phyloP scores from a whole-genome alignment of 371 early-diverging fungal genomes.

The Mucor mucedo region DNA sequence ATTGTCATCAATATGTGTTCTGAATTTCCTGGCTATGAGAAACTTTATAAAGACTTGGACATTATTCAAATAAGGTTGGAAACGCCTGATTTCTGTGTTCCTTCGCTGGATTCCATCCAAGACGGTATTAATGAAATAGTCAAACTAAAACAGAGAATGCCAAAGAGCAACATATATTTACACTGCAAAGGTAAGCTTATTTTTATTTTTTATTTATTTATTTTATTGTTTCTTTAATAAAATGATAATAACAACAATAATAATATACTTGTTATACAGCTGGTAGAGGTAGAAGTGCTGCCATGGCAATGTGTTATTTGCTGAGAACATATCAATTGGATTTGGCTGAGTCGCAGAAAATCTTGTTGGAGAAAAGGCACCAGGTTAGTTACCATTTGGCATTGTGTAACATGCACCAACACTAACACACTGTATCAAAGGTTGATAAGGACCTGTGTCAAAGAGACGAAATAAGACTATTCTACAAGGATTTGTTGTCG shows the following conservation, averaged over 20 bases:
- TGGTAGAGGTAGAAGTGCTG: slow-evolving; percentile 54
- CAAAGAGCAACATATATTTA: slow-evolving; percentile 34
- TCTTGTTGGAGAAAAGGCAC: slow-evolving; percentile 36
- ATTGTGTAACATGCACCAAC: no score
- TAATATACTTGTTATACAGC: slow-evolving; percentile 22
- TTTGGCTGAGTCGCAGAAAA: slow-evolving; percentile 33
- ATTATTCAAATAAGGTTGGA: slow-evolving; percentile 44
- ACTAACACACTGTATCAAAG: slow-evolving; percentile 12
- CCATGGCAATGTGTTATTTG: slow-evolving; percentile 48
- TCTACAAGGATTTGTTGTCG: slow-evolving; percentile 40
- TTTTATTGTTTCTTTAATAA: no score
- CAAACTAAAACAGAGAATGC: slow-evolving; percentile 16
- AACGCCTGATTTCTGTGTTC: slow-evolving; percentile 49
- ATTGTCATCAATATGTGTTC: slow-evolving; percentile 48
- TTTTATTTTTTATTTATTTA: background rate
- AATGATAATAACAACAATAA: background rate
- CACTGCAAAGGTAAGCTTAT: slow-evolving; percentile 49
- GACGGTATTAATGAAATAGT: slow-evolving; percentile 32
- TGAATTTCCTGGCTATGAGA: slow-evolving; percentile 51
- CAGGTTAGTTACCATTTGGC: slow-evolving; percentile 26
- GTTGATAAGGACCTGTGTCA: slow-evolving; percentile 46
- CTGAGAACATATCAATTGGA: slow-evolving; percentile 37
- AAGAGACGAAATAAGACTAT: slow-evolving; percentile 39
- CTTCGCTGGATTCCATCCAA: slow-evolving; percentile 33
- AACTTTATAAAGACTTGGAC: slow-evolving; percentile 34